These are phyloP conservation scores for Chloris gayana DNA, from an alignment of 176 grass and related monocot species.

Conservation along the genomic window DNA sequence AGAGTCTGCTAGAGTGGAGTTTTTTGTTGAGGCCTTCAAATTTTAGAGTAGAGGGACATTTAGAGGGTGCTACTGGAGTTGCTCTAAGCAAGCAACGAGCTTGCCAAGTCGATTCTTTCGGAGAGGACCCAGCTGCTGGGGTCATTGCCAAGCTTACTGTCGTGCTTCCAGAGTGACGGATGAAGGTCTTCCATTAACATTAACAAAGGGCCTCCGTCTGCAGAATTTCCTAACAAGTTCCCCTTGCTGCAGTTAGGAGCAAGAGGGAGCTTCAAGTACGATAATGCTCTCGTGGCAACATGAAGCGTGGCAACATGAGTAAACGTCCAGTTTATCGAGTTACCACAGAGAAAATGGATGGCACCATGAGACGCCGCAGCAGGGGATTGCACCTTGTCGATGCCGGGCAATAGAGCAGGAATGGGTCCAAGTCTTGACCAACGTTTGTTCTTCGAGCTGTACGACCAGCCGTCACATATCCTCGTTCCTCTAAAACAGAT, in stretches of 20 bases:
- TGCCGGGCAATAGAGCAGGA: background rate
- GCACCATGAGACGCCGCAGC: background rate
- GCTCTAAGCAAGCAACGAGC: conserved; percentile 10
- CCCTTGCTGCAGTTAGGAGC: background rate
- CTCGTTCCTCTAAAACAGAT: too few species aligned
- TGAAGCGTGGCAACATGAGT: background rate
- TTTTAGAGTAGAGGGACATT: too few species aligned
- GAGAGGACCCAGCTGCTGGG: conserved; percentile 5
- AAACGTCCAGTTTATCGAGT: too few species aligned
- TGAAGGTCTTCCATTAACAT: conserved; percentile 2
- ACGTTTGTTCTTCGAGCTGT: too few species aligned
- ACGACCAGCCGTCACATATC: too few species aligned
- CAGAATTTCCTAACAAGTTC: background rate
- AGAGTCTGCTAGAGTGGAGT: too few species aligned
- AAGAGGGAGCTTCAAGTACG: conserved; percentile 10
- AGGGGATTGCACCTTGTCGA: background rate
- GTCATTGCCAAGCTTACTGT: background rate
- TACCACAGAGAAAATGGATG: background rate
- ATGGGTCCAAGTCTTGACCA: too few species aligned
- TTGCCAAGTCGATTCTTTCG: conserved; percentile 12
- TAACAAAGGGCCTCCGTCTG: conserved; percentile 16
- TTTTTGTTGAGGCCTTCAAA: too few species aligned
- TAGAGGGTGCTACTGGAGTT: too few species aligned
- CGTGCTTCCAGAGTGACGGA: conserved; percentile 24
- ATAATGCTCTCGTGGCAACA: background rate